Percentiles rank a stretch among this genome's conserved stretches.
Conservation (phyloP, 345 rosid species). For the Toxicodendron radicans region DNA sequence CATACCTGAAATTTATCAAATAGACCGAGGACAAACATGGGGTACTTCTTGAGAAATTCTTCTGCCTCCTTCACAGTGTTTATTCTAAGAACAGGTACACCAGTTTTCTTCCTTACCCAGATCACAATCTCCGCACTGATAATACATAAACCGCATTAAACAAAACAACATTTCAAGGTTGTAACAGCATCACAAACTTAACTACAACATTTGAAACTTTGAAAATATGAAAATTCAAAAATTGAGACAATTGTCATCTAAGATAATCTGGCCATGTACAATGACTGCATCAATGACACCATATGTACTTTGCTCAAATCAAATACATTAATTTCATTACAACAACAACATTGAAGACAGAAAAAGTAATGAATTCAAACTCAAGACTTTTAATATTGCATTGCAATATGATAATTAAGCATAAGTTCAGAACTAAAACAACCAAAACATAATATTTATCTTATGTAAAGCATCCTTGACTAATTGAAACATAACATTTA, state of each 20-base stretch:
- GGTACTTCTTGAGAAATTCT: constrained; percentile 51
- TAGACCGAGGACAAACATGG: constrained; percentile 54
- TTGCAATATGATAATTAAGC: neutral
- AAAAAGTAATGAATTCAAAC: neutral
- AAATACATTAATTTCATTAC: neutral
- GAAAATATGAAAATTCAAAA: neutral
- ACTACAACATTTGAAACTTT: neutral
- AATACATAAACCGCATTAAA: constrained; percentile 18
- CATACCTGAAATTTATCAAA: constrained; percentile 74
- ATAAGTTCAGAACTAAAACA: neutral
- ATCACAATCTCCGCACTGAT: constrained; percentile 74
- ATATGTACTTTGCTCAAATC: neutral
- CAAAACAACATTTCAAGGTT: constrained; percentile 2
- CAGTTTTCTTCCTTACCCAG: constrained; percentile 85
- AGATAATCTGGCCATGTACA: neutral
- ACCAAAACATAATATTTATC: neutral
- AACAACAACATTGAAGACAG: neutral
- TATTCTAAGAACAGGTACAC: constrained; percentile 57
- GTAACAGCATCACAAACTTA: neutral
- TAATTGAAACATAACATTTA: neutral
- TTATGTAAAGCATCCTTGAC: neutral
- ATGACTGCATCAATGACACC: neutral
- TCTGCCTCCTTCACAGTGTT: constrained; percentile 58
- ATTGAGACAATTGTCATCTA: neutral
- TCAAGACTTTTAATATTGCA: neutral